Evolutionary conservation across 1,284 basidiomycete genomes (phyloP), one percentile per base, ranked within the genome.

Genomic region (Mycena citricolor): DNA sequence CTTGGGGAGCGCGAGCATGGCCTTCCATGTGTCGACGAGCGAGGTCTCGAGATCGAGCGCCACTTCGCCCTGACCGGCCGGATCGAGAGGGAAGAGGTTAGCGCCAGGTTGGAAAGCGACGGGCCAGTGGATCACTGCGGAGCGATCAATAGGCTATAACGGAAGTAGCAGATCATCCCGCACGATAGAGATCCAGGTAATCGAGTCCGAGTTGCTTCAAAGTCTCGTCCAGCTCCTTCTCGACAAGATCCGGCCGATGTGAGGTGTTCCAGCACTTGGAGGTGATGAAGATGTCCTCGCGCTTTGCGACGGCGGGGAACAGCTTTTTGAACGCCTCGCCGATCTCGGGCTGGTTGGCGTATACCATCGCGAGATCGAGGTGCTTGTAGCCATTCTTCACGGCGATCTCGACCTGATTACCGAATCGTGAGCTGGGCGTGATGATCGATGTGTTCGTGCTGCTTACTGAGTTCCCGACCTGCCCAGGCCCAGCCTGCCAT

Each of bases 141-240:
- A 10, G 12, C 14, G 14, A 16, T 14, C 11, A 36, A 8, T 12
- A 8, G 34, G 4, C 4, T 3, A 11, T 8, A 3, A 4, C 8
- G 25, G 22, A 12, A 10, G 34, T 12, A 8, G 10, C n/a, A 22
- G 31, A 6, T 11, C 13, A 22, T n/a, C 34, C 3, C 19, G 25
- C 34, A n/a, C 41, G 38, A 33, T 42, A 47, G 5, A 47, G 39
- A 32, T 42, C 44, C n/a, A 47, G 39, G 32, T 47, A 47, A 14
- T 41, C 39, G 7, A 28, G 16, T 10, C 37, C 44, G 19, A 47
- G 44, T 26, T 47, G 39, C 32, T 47, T 42, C 13, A 47, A 32
- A 23, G 44, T 47, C 29, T 41, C 23, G 23, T 47, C 44, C 21
- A 47, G 39, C 20, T 42, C 44, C 19, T 41, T 39, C 16, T 47